phyloP scores from a whole-genome alignment of 2,329 filamentous ascomycete genomes.

The Mycosphaerelloides madeirae region DNA sequence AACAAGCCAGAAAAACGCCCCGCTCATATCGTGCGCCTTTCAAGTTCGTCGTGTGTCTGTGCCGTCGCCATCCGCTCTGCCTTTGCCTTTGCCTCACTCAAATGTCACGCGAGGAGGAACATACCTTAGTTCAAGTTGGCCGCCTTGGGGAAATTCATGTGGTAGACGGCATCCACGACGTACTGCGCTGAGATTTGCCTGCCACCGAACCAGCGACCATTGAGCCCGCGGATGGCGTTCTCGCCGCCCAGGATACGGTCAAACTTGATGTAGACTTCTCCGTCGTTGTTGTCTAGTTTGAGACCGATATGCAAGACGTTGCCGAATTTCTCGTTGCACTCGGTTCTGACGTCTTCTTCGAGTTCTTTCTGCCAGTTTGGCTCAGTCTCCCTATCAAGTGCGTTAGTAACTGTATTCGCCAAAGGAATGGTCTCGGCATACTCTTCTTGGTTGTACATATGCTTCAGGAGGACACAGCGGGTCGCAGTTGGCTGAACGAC shows the following conservation, averaged over 20 bases:
- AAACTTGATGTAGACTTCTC: constrained; percentile 98
- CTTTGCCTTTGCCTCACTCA: neutral
- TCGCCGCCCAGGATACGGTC: constrained; percentile 91
- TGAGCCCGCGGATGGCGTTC: constrained; percentile 95
- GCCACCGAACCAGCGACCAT: constrained; percentile 92
- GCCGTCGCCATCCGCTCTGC: neutral
- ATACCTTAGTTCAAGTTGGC: constrained; percentile 19
- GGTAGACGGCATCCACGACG: constrained; percentile 98
- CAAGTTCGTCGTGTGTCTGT: too few species aligned
- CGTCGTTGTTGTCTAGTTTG: constrained; percentile 85
- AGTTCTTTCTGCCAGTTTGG: constrained; percentile 80
- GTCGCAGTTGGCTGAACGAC: constrained; percentile 89
- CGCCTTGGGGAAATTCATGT: constrained; percentile 35
- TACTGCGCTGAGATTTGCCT: constrained; percentile 89
- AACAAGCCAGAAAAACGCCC: too few species aligned
- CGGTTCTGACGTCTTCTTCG: constrained; percentile 84
- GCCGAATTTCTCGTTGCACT: constrained; percentile 94
- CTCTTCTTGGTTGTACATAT: constrained; percentile 91
- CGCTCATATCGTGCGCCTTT: too few species aligned
- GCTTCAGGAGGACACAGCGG: constrained; percentile 87
- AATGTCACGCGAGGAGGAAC: constrained; percentile 1
- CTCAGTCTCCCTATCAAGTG: constrained; percentile 68
- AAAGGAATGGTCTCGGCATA: constrained; percentile 50
- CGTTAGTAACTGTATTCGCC: constrained; percentile 11
- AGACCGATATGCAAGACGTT: constrained; percentile 84